Base-by-base conservation (phyloP, 257 asterid genomes). In the Fraxinus cuspidata region DNA sequence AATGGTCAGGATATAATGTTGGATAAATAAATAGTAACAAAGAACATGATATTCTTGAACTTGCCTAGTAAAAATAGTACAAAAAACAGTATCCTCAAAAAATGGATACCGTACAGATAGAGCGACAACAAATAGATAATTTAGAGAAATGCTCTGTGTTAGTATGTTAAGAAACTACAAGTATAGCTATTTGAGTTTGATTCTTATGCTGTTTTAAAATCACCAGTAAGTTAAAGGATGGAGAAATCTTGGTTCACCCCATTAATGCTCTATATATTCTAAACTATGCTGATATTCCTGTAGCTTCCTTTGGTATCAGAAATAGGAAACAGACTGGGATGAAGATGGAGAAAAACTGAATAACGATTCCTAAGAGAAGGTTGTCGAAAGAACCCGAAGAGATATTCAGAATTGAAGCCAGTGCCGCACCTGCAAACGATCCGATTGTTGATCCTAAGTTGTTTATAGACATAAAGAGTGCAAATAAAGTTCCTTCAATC, bases 391-490 rank as follows among this genome's bases (percentile, higher is more conserved):
- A 90, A 68, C 96, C 99, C 3, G 99, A 94, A n/a, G 97, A 92
- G 76, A 94, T 90, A 70, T 89, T 81, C 19, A 94, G 90, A 28
- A 87, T 32, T 3, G 97, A 91, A 77, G 99, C 96, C 23, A 94
- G 70, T 58, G 92, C 91, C 32, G 97, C 99, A 5, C 99, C 99
- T 37, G 85, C 90, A 11, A 94, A 92, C 2, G 97, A 87, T 77
- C 97, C 96, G 73, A 92, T 73, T 0, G 97, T 89, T 2, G 92
- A 78, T 19, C 97, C 99, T 70, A 94, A 83, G 87, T 94, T 94
- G 90, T 90, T 94, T 80, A 92, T 91, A 11, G 97, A 94, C 99
- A 94, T 94, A 32, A 94, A 92, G 76, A 94, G 93, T 4, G 99
- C 97, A 80, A 92, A 94, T 27, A 94, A 67, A 13, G 99, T 94